Conservation (phyloP, 1,284 basidiomycete species). For the Omphalotus olearius region DNA sequence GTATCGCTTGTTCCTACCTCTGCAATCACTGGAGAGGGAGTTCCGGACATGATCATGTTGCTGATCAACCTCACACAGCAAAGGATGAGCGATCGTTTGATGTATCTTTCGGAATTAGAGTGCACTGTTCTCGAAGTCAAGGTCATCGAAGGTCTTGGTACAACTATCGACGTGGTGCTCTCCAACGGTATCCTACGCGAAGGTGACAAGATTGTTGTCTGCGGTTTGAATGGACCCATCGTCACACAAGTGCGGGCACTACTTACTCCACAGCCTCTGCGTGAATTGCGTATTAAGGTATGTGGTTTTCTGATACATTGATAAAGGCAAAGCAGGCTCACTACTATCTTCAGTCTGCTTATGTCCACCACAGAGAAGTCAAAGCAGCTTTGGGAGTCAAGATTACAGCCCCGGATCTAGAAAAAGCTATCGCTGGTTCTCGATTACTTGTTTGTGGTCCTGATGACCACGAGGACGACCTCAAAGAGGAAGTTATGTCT, state of each 20-base stretch:
- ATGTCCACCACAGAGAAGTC: conserved; percentile 98
- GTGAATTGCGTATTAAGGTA: conserved; percentile 95
- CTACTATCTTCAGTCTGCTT: conserved; percentile 64
- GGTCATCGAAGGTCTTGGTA: conserved; percentile 97
- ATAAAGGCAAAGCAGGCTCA: background rate
- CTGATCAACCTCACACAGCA: conserved; percentile 97
- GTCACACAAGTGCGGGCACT: conserved; percentile 94
- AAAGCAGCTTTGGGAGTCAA: conserved; percentile 98
- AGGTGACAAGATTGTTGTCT: conserved; percentile 94
- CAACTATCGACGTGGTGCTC: conserved; percentile 96
- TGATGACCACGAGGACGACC: conserved; percentile 94
- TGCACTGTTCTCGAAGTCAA: conserved; percentile 99
- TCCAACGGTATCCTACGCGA: conserved; percentile 94
- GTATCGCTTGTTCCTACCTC: conserved; percentile 98
- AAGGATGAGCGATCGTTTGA: conserved; percentile 95
- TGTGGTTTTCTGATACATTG: conserved; percentile 17
- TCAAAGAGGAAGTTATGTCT: conserved; percentile 95
- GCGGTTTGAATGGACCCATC: conserved; percentile 97
- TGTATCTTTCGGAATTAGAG: conserved; percentile 98
- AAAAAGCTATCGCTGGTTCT: conserved; percentile 99
- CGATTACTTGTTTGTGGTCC: conserved; percentile 88
- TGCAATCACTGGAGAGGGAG: conserved; percentile 96
- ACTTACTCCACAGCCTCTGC: conserved; percentile 94
- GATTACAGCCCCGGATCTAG: conserved; percentile 92
- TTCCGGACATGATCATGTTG: conserved; percentile 99